Percentiles rank a stretch among this genome's conserved stretches.
phyloP scores from a whole-genome alignment of 2,329 filamentous ascomycete genomes.

The Trichoderma asperellum region DNA sequence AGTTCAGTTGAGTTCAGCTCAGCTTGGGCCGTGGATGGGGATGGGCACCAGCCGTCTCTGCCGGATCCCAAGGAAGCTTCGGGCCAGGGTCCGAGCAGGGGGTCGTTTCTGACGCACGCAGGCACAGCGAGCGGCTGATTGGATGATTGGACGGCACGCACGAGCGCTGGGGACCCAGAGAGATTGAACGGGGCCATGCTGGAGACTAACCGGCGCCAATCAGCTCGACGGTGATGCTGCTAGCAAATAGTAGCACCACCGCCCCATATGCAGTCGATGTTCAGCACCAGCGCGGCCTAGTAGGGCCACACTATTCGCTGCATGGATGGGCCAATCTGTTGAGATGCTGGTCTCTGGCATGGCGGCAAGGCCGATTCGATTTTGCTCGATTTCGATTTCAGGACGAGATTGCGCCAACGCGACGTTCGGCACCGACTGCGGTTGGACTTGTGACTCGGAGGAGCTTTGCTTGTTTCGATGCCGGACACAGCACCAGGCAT shows the following conservation, averaged over 20 bases:
- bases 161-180: slow-evolving; percentile 7
- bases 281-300: background rate
- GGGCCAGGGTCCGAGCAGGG: slow-evolving; percentile 22
- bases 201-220: slow-evolving; percentile 20
- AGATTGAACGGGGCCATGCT: slow-evolving; percentile 21
- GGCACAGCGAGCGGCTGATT: slow-evolving; percentile 23
- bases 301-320: background rate
- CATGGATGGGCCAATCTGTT: background rate
- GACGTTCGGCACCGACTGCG: background rate
- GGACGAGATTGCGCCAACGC: background rate
- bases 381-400: background rate
- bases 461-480: slow-evolving; percentile 3
- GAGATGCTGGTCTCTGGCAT: background rate
- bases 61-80: slow-evolving; percentile 21
- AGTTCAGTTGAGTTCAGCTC: slow-evolving; percentile 7
- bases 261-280: slow-evolving; percentile 13
- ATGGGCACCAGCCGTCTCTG: slow-evolving; percentile 21
- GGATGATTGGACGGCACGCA: slow-evolving; percentile 21
- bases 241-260: background rate
- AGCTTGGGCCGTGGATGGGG: slow-evolving; percentile 1
- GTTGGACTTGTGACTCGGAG: background rate
- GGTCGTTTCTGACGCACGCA: slow-evolving; percentile 23
- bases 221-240: slow-evolving; percentile 2
- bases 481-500: slow-evolving; percentile 2
- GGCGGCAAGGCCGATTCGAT: background rate